Evolutionary conservation across 257 asterid genomes (phyloP), one percentile per base, ranked within the genome.

Genomic region (Solanum bukasovii): DNA sequence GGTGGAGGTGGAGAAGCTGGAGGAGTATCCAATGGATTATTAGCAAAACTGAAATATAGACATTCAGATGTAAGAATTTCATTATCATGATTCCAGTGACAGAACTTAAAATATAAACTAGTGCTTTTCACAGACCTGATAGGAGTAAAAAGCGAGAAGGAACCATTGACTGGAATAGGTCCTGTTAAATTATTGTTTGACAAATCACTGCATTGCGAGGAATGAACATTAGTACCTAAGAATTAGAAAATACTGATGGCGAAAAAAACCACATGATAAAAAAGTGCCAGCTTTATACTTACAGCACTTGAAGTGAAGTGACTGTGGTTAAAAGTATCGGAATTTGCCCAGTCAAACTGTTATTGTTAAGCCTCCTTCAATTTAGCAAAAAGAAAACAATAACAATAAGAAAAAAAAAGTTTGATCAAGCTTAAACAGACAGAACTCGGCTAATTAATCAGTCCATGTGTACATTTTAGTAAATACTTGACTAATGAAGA

Each of bases 351-450:
- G 12, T 91, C 95, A 97, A 91, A 81, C 86, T 89, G 94, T 97
- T 97, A 89, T 97, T 97, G 93, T 97, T 97, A 85, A 97, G 98
- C 96, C 99, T 95, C 98, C 99, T 97, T 86, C 88, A 86, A 86
- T 63, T 46, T 73, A 23, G 72, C 84, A 13, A 34, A 16, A n/a
- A 71, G 13, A 44, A 61, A 37, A 7, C 33, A 31, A 14, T 21
- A 84, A 61, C 27, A 38, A 84, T 23, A 40, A 67, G 35, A 12
- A 85, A 12, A 12, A 23, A 49, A 44, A 81, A 29, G 29, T 9
- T 81, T 46, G 42, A 49, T 37, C 68, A 81, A 29, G n/a, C 18
- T 29, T 81, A 29, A 81, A 31, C 29, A 29, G 85, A 81, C 70
- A 46, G 68, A 49, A 81, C 84, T 29, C 31, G 11, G 68, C 70